A percentile compares a stretch with the other conserved stretches of the same genome.
phyloP scores from a whole-genome alignment of 441 rosid genomes.

The Viola pubescens region DNA sequence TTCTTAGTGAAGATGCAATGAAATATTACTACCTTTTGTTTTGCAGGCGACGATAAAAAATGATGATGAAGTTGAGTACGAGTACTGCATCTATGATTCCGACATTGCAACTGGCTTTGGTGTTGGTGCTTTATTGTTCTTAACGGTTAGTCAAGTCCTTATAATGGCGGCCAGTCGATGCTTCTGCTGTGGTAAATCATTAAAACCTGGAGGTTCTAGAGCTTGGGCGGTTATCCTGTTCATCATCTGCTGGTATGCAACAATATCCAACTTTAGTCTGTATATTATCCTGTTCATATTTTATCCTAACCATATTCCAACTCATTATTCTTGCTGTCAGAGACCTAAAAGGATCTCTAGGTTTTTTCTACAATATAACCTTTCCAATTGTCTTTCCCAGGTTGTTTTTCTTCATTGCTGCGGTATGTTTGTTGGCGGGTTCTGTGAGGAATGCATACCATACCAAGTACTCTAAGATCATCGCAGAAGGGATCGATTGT shows the following conservation, averaged over 20 bases:
- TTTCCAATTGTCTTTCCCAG: constrained; percentile 28
- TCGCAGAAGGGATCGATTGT: constrained; percentile 36
- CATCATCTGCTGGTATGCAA: constrained; percentile 61
- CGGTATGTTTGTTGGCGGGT: constrained; percentile 75
- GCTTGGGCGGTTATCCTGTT: constrained; percentile 72
- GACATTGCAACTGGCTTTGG: constrained; percentile 79
- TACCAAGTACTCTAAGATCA: constrained; percentile 59
- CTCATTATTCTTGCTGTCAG: too few species aligned
- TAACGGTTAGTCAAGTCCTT: constrained; percentile 56
- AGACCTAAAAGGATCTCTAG: too few species aligned
- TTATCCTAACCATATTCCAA: too few species aligned
- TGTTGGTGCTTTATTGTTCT: constrained; percentile 57
- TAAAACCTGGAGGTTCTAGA: constrained; percentile 71
- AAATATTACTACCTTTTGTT: constrained; percentile 10
- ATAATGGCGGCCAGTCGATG: constrained; percentile 66
- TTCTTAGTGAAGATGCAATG: constrained; percentile 5
- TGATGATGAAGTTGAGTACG: constrained; percentile 42
- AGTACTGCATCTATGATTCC: constrained; percentile 61
- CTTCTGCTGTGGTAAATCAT: constrained; percentile 75
- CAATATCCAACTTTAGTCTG: not conserved
- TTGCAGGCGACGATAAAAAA: constrained; percentile 47
- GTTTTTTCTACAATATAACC: too few species aligned
- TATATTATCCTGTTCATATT: too few species aligned
- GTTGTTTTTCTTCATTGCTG: constrained; percentile 81
- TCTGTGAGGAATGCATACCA: constrained; percentile 80